phyloP scores from a whole-genome alignment of 2,329 filamentous ascomycete genomes.

The Beauveria sp. region DNA sequence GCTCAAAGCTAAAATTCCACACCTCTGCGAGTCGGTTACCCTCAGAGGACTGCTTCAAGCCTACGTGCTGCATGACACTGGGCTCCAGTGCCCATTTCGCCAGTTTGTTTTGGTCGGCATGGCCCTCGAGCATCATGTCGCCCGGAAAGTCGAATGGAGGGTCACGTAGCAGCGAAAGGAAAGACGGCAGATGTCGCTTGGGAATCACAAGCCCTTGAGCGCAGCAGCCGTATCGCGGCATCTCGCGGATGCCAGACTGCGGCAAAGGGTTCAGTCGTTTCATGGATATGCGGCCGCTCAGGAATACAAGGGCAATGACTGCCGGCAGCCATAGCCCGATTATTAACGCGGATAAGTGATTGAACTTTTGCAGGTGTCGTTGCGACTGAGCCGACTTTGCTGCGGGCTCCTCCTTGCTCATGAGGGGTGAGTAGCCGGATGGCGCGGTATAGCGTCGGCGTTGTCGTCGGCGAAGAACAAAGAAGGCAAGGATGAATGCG shows the following conservation, averaged over 20 bases:
- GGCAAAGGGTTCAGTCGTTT: conserved; percentile 19
- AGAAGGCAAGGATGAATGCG: conserved; percentile 15
- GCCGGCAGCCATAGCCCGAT: conserved; percentile 26
- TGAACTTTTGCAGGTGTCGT: conserved; percentile 15
- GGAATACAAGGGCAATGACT: conserved; percentile 23
- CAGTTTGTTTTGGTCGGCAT: conserved; percentile 21
- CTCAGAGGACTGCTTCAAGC: conserved; percentile 24
- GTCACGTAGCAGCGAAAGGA: conserved; percentile 21
- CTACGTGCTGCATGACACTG: conserved; percentile 30
- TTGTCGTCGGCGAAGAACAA: conserved; percentile 10
- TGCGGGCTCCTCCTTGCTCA: background rate
- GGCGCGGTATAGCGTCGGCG: conserved; percentile 1
- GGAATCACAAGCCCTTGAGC: conserved; percentile 30
- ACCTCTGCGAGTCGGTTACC: conserved; percentile 22
- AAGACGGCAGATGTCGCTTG: conserved; percentile 19
- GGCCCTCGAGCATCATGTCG: conserved; percentile 28
- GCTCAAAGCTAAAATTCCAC: conserved; percentile 30
- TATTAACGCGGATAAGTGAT: conserved; percentile 19
- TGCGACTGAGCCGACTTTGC: conserved; percentile 10
- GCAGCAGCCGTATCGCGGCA: conserved; percentile 31
- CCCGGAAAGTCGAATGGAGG: conserved; percentile 27
- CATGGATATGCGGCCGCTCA: conserved; percentile 21
- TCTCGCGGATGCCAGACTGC: conserved; percentile 22
- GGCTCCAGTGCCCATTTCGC: conserved; percentile 30
- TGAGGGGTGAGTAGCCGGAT: background rate